Evolutionary conservation across 1,139 yeast species (phyloP).

Genomic region (Yamadazyma sp.): DNA sequence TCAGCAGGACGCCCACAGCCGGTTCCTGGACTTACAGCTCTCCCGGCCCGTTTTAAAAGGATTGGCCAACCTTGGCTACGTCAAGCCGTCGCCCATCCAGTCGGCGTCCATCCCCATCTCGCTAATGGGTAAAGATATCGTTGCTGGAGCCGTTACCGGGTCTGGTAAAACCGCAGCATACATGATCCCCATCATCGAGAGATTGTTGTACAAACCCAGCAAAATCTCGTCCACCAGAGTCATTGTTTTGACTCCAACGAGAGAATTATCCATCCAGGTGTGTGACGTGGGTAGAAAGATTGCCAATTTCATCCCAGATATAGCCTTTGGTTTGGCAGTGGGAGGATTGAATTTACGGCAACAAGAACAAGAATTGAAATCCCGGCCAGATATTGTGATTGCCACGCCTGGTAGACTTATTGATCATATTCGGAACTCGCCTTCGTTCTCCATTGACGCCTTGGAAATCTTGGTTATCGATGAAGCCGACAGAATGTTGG

Average conservation of each 20-base stretch:
- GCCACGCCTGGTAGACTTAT: conserved; percentile 98
- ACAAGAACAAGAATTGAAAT: conserved; percentile 90
- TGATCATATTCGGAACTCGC: conserved; percentile 94
- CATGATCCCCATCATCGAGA: conserved; percentile 91
- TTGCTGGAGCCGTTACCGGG: conserved; percentile 99
- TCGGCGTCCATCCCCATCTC: conserved; percentile 93
- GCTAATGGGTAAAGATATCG: conserved; percentile 86
- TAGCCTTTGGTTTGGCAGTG: conserved; percentile 89
- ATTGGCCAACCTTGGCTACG: conserved; percentile 73
- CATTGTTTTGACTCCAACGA: conserved; percentile 87
- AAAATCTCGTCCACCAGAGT: conserved; percentile 87
- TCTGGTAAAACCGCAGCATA: conserved; percentile 99
- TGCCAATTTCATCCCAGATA: conserved; percentile 70
- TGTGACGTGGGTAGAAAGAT: conserved; percentile 88
- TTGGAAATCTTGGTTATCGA: conserved; percentile 92
- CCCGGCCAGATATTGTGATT: conserved; percentile 92
- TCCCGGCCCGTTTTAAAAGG: conserved; percentile 92
- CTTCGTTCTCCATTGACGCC: conserved; percentile 85
- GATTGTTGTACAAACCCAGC: conserved; percentile 84
- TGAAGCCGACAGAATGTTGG: conserved; percentile 99
- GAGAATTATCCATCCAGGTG: conserved; percentile 97
- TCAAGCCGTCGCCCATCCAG: conserved; percentile 91
- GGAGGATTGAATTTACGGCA: conserved; percentile 95
- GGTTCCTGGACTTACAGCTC: conserved; percentile 74
- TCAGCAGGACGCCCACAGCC: conserved; percentile 47